Evolutionary conservation across 345 rosid species (phyloP).

Genomic region (Raphanus sativus): DNA sequence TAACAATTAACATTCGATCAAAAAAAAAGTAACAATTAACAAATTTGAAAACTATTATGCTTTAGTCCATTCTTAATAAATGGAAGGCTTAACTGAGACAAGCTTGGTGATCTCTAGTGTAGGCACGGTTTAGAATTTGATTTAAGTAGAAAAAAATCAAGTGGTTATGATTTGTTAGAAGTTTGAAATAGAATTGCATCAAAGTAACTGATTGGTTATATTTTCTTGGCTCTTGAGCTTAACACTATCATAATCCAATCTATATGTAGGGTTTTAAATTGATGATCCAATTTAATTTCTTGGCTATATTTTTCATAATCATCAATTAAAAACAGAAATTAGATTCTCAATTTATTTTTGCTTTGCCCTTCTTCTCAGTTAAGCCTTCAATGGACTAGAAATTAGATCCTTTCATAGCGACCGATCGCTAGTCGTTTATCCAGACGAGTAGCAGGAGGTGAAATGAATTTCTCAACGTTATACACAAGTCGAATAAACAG

Average conservation of each 20-base stretch:
- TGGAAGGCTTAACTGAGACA: background rate
- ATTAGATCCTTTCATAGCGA: background rate
- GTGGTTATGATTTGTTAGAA: background rate
- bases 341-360: too few relatives aligned
- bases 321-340: too few relatives aligned
- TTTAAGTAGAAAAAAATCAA: background rate
- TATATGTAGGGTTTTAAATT: too few relatives aligned
- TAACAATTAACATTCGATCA: background rate
- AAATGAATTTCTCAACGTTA: background rate
- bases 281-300: too few relatives aligned
- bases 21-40: background rate
- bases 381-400: too few relatives aligned
- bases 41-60: background rate
- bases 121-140: background rate
- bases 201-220: too few relatives aligned
- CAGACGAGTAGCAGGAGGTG: background rate
- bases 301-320: too few relatives aligned
- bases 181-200: background rate
- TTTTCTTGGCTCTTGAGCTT: too few relatives aligned
- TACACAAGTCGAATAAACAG: background rate
- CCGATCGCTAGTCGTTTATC: background rate
- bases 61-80: background rate
- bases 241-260: too few relatives aligned
- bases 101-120: background rate
- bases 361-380: too few relatives aligned